Conservation (phyloP, 164 flowering plant genomes). For the Macadamia integrifolia region DNA sequence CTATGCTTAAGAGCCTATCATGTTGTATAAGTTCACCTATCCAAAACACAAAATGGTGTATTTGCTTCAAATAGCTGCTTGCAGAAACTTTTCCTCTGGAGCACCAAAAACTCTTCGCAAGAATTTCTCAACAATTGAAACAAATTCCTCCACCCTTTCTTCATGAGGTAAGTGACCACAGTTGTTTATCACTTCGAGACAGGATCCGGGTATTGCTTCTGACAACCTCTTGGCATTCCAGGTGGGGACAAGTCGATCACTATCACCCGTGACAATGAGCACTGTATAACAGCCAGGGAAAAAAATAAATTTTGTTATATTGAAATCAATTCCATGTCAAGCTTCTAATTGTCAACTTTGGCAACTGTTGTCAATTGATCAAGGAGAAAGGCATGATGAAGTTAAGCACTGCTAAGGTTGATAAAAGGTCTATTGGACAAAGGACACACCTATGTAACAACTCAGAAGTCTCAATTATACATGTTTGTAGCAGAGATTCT, state of each 20-base stretch:
- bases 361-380: neutral
- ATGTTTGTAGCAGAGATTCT: no score
- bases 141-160: constrained; percentile 70
- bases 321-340: neutral
- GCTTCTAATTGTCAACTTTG: neutral
- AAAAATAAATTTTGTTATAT: neutral
- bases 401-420: neutral
- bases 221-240: constrained; percentile 85
- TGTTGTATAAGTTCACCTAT: no score
- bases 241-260: constrained; percentile 74
- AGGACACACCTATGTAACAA: no score
- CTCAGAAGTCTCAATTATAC: no score
- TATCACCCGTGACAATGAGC: constrained; percentile 79
- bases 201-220: constrained; percentile 60
- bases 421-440: neutral
- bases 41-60: no score
- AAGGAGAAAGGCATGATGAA: no score
- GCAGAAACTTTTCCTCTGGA: constrained; percentile 28
- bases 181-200: constrained; percentile 58
- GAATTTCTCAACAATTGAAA: constrained; percentile 53
- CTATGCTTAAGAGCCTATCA: no score
- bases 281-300: constrained; percentile 32
- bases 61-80: constrained; percentile 20
- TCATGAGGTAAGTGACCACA: constrained; percentile 98
- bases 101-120: constrained; percentile 37